These are phyloP conservation scores for Rhododendron molle DNA, from an alignment of 148 eudicot species.

Conservation along the genomic window DNA sequence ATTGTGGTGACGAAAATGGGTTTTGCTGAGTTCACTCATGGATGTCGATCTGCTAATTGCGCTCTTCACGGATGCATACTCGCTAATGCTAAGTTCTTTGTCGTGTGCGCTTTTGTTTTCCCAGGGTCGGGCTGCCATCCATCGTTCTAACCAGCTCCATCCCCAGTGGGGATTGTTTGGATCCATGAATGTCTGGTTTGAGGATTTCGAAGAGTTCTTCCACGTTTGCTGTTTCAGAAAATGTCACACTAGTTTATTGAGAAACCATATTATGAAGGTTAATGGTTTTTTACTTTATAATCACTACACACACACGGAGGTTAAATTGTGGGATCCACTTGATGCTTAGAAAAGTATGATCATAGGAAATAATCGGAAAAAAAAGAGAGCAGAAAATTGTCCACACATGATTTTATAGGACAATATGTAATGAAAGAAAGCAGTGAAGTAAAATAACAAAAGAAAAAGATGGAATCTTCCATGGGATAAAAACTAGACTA, in stretches of 20 bases:
- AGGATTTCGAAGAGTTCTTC: conserved; percentile 50
- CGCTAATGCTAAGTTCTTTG: conserved; percentile 35
- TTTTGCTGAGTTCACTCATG: conserved; percentile 33
- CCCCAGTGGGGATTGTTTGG: conserved; percentile 95
- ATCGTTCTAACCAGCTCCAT: conserved; percentile 95
- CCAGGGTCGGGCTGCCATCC: conserved; percentile 96
- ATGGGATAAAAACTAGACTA: not conserved
- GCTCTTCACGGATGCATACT: conserved; percentile 45
- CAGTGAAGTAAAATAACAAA: not conserved
- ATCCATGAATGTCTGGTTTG: conserved; percentile 70
- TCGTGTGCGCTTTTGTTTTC: conserved; percentile 36
- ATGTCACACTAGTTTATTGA: not conserved
- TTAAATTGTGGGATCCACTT: no score
- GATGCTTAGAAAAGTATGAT: not conserved
- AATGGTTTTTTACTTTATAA: not conserved
- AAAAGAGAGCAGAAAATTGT: not conserved
- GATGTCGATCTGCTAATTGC: conserved; percentile 31
- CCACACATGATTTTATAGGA: not conserved
- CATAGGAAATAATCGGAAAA: not conserved
- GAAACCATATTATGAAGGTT: not conserved
- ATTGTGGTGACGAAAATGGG: conserved; percentile 31
- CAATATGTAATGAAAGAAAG: no score
- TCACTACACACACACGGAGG: not conserved
- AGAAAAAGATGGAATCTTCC: not conserved
- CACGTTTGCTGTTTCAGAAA: conserved; percentile 42